Percentiles rank a stretch among this genome's conserved stretches.
Evolutionary conservation across 1,284 basidiomycete genomes (phyloP).

Genomic region (Inonotus hispidus): DNA sequence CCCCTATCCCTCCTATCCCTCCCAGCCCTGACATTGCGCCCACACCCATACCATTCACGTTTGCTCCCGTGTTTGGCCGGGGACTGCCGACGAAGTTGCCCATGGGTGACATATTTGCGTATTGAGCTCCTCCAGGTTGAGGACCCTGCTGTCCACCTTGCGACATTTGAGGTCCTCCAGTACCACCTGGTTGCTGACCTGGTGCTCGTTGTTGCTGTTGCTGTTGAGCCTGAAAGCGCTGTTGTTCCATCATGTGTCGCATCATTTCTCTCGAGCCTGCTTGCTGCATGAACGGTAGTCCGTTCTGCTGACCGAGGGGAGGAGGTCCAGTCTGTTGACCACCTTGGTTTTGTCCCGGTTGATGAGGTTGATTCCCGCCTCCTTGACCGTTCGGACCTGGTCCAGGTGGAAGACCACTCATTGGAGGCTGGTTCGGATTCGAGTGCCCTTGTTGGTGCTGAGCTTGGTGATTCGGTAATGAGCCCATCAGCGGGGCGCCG

Average conservation of each 20-base stretch:
- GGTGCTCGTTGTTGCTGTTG: constrained; percentile 31
- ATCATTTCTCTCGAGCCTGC: neutral
- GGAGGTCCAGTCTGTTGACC: constrained; percentile 5
- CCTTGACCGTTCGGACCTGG: neutral
- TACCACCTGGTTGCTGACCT: constrained; percentile 26
- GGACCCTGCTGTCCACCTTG: constrained; percentile 21
- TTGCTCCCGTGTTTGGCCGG: neutral
- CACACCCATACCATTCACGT: neutral
- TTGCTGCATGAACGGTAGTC: constrained; percentile 19
- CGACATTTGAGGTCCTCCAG: constrained; percentile 23
- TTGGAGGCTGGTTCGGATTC: constrained; percentile 23
- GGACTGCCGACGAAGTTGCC: constrained; percentile 6
- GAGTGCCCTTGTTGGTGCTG: constrained; percentile 26
- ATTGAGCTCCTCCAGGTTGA: neutral
- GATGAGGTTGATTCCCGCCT: neutral
- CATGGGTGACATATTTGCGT: neutral
- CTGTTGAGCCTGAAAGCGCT: constrained; percentile 22
- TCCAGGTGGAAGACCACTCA: constrained; percentile 26
- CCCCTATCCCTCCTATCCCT: neutral
- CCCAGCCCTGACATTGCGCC: neutral
- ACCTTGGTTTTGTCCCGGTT: neutral
- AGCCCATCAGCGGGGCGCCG: constrained; percentile 29
- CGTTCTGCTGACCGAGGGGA: neutral
- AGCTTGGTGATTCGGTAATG: constrained; percentile 32
- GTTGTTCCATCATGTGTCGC: neutral